Percentiles rank a stretch among this genome's conserved stretches.
Conservation (phyloP, 1,284 basidiomycete species). For the Sparassis latifolia region DNA sequence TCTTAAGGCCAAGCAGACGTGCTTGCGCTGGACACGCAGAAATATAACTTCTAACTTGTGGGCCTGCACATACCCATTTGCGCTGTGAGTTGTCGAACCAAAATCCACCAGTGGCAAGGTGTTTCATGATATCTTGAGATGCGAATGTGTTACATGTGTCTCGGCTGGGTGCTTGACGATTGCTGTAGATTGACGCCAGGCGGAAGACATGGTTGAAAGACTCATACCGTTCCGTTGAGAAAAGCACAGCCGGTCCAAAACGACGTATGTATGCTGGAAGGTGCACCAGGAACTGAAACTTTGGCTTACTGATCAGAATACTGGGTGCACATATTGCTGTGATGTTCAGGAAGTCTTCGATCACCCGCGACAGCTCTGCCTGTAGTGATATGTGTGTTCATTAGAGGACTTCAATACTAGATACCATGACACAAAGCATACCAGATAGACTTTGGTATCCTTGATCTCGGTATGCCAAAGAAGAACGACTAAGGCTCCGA, state of each 20-base stretch:
- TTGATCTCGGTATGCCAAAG: constrained; percentile 22
- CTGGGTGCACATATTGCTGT: constrained; percentile 1
- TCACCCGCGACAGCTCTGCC: constrained; percentile 4
- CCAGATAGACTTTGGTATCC: constrained; percentile 15
- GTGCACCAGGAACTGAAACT: constrained; percentile 6
- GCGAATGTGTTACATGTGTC: constrained; percentile 3
- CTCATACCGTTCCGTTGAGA: constrained; percentile 4
- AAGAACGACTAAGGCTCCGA: constrained; percentile 17
- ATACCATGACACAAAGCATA: constrained; percentile 3
- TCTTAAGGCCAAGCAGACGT: not conserved
- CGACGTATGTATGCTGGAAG: constrained; percentile 5
- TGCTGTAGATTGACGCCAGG: constrained; percentile 1
- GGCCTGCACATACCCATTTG: constrained; percentile 1
- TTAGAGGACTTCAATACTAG: not conserved
- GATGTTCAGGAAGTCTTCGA: constrained; percentile 7
- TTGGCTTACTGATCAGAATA: constrained; percentile 8
- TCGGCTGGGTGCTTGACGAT: constrained; percentile 4
- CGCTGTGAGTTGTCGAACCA: constrained; percentile 1
- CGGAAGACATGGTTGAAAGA: constrained; percentile 8
- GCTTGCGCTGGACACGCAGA: not conserved
- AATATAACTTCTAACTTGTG: not conserved
- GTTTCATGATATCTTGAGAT: constrained; percentile 1
- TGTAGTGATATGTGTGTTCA: constrained; percentile 1
- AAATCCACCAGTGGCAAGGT: constrained; percentile 2
- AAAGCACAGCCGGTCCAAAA: constrained; percentile 6